Conservation (phyloP, 2,329 filamentous ascomycete genomes). For the Colletotrichum sp. region DNA sequence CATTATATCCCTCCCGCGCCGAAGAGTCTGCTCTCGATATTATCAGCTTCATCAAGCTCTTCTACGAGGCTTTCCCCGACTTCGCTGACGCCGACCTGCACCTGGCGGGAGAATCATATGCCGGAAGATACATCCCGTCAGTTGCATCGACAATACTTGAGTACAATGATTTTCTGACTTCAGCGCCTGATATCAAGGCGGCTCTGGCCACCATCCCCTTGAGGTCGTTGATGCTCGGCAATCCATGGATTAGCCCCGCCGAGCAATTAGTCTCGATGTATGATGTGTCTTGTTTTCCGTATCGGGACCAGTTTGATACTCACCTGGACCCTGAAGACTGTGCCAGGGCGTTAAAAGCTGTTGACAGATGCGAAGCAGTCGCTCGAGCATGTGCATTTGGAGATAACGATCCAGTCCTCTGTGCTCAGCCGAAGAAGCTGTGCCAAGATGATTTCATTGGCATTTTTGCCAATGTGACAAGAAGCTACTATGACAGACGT, state of each 20-base stretch:
- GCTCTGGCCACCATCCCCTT: background rate
- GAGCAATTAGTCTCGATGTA: background rate
- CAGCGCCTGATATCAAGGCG: background rate
- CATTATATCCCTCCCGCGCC: background rate
- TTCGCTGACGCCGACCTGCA: background rate
- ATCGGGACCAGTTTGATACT: background rate
- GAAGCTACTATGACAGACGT: slow-evolving; percentile 1
- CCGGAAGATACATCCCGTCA: background rate
- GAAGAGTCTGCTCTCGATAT: background rate
- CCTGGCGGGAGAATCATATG: background rate
- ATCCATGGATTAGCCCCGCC: background rate
- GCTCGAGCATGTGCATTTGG: background rate
- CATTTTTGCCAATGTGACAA: background rate
- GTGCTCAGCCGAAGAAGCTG: background rate
- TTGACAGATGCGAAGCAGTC: background rate
- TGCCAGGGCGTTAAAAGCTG: background rate
- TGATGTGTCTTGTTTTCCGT: background rate
- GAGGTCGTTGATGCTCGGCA: background rate
- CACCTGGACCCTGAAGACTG: background rate
- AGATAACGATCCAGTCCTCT: background rate
- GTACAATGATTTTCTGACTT: background rate
- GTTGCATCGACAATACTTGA: background rate
- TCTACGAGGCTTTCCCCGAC: background rate
- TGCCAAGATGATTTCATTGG: background rate
- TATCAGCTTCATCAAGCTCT: background rate